phyloP scores from a whole-genome alignment of 441 rosid species.

The Adansonia gregorii region DNA sequence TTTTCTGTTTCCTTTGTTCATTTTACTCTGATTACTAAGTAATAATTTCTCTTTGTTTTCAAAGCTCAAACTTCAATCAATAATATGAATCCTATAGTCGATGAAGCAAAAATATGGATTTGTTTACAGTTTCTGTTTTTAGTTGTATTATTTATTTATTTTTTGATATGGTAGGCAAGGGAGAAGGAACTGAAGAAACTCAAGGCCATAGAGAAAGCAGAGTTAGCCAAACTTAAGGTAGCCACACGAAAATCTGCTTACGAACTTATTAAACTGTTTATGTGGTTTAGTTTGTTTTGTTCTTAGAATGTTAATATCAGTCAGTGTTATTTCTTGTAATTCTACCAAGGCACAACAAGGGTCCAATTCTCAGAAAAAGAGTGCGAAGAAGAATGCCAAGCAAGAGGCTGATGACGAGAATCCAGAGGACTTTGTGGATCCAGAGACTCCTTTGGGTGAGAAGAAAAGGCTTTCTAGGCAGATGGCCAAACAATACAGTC shows the following conservation, averaged over 20 bases:
- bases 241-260: background rate
- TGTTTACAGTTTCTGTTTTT: background rate
- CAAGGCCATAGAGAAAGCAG: slow-evolving; percentile 82
- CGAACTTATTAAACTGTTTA: background rate
- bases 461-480: slow-evolving; percentile 71
- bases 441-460: slow-evolving; percentile 63
- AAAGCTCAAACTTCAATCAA: too few species aligned
- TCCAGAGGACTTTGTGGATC: slow-evolving; percentile 67
- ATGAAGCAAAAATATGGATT: too few species aligned
- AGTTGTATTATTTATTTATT: background rate
- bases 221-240: slow-evolving; percentile 68
- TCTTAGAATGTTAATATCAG: slow-evolving; percentile 1
- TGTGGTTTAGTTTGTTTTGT: background rate
- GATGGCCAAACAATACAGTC: slow-evolving; percentile 83
- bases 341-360: slow-evolving; percentile 43
- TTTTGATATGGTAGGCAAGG: slow-evolving; percentile 48
- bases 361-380: slow-evolving; percentile 47
- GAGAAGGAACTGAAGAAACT: slow-evolving; percentile 88
- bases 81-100: too few species aligned
- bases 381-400: slow-evolving; percentile 65
- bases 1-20: background rate
- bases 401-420: slow-evolving; percentile 69
- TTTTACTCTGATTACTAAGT: background rate
- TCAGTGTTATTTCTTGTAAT: background rate
- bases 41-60: too few species aligned